Base-by-base conservation (phyloP, 805 yeast species). In the Kodamaea jinghongensis region DNA sequence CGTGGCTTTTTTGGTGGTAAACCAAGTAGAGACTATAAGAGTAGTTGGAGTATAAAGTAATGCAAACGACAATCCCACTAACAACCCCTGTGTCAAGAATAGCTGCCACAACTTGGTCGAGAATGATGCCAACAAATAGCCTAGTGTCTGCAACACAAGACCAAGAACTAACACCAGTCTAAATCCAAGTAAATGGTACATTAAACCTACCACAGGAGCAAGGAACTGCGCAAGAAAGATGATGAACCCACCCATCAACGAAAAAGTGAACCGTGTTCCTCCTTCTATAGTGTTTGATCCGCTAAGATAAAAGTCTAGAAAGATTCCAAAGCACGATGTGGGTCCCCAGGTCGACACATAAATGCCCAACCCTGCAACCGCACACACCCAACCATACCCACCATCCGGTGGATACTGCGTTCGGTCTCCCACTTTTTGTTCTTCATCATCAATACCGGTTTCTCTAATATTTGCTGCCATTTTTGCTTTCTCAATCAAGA, bases 261-360 rank as follows among this genome's bases (percentile, higher is more conserved):
- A 20, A 8, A 20, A 20, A 20, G 23, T 20, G 23, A 20, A 20
- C 23, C 8, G 23, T 20, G 8, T 20, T 8, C 8, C 23, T 20
- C 23, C 23, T 20, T 20, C 23, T 20, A 20, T 20, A 20, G 23
- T 6, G 8, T 8, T 20, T 20, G 23, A 20, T 20, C 23, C 23
- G 23, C 28, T 22, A 6, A 73, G 47, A 47, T 79, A 80, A 51
- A 71, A 76, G 27, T 71, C 62, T 39, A 79, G 73, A 50, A 76
- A 81, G 4, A 78, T 76, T 17, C 84, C 86, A 56, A 63, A 80
- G 2, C 77, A 65, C 30, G 79, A 75, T 41, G 75, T 75, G 60
- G 78, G 65, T n/a, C 86, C 86, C 71, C 76, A 79, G 0, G 81
- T 73, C 41, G 74, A 48, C 55, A 49, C 71, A 50, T 67, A 67